A percentile compares a stretch with the other conserved stretches of the same genome.
Conservation (phyloP, 1,284 basidiomycete species). For the Leucoagaricus sp. region DNA sequence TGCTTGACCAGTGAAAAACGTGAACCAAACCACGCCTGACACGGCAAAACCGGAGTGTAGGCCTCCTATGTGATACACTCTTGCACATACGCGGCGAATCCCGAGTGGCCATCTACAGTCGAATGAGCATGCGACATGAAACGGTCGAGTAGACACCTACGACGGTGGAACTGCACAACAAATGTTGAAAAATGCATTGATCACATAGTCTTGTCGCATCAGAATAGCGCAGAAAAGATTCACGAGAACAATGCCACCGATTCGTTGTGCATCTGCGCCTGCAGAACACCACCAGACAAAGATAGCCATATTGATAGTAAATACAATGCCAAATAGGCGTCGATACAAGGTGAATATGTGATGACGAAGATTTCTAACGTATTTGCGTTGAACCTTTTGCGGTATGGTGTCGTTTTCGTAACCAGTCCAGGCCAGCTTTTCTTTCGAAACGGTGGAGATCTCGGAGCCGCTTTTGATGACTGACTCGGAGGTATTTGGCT, state of each 20-base stretch:
- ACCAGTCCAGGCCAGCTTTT: constrained; percentile 47
- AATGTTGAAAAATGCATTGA: constrained; percentile 56
- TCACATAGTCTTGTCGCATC: constrained; percentile 65
- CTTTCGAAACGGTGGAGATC: constrained; percentile 26
- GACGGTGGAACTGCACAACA: constrained; percentile 50
- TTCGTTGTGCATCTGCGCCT: constrained; percentile 43
- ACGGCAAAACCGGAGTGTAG: constrained; percentile 58
- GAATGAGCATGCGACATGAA: constrained; percentile 4
- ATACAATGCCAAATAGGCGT: constrained; percentile 57
- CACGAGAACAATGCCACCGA: constrained; percentile 50
- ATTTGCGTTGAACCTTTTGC: constrained; percentile 48
- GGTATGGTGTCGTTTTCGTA: constrained; percentile 53
- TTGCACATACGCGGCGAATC: constrained; percentile 51
- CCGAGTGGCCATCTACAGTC: constrained; percentile 50
- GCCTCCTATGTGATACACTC: constrained; percentile 61
- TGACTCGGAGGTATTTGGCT: constrained; percentile 13
- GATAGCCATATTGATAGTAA: constrained; percentile 53
- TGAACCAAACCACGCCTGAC: constrained; percentile 55
- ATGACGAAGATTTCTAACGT: constrained; percentile 52
- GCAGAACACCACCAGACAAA: constrained; percentile 47
- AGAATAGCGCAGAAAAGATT: constrained; percentile 57
- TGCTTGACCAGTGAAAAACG: constrained; percentile 52
- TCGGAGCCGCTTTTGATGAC: constrained; percentile 24
- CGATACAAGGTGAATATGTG: constrained; percentile 57
- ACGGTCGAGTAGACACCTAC: constrained; percentile 29